phyloP scores from a whole-genome alignment of 2,329 filamentous ascomycete genomes.

The Cladophialophora exuberans region DNA sequence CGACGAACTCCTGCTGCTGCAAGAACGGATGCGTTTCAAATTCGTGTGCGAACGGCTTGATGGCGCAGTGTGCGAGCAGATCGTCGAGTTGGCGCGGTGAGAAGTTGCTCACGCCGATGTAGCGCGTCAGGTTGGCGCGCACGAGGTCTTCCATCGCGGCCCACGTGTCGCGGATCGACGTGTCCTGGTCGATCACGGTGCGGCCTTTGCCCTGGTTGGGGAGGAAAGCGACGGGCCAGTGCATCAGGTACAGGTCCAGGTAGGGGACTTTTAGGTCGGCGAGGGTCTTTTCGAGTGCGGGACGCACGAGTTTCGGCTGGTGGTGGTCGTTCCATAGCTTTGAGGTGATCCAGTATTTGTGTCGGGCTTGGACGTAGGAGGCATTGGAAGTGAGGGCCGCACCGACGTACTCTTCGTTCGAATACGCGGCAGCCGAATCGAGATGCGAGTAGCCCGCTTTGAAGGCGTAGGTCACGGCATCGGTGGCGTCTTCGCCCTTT shows the following conservation, averaged over 20 bases:
- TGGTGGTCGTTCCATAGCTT: conserved; percentile 84
- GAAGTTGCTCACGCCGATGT: conserved; percentile 69
- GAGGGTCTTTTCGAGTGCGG: conserved; percentile 53
- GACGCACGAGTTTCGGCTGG: conserved; percentile 59
- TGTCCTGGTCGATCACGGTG: conserved; percentile 35
- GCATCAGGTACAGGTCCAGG: conserved; percentile 52
- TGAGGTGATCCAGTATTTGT: conserved; percentile 72
- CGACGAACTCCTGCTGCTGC: conserved; percentile 41
- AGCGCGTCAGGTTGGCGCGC: conserved; percentile 53
- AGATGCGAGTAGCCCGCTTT: conserved; percentile 44
- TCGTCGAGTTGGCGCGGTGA: conserved; percentile 36
- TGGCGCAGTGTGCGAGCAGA: conserved; percentile 30
- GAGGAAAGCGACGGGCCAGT: conserved; percentile 45
- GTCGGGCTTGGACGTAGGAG: conserved; percentile 61
- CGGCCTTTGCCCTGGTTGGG: conserved; percentile 34
- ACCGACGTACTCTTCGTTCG: conserved; percentile 73
- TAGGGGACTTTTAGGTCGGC: conserved; percentile 44
- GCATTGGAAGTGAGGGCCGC: conserved; percentile 62
- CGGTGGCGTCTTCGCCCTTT: conserved; percentile 38
- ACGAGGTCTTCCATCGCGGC: conserved; percentile 65
- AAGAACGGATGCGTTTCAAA: conserved; percentile 46
- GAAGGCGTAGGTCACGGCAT: conserved; percentile 40
- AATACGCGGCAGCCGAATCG: conserved; percentile 43
- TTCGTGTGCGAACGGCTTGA: conserved; percentile 39
- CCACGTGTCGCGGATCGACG: conserved; percentile 53